These are phyloP conservation scores for Lachancea cidri DNA, from an alignment of 805 yeast genomes.

Conservation along the genomic window DNA sequence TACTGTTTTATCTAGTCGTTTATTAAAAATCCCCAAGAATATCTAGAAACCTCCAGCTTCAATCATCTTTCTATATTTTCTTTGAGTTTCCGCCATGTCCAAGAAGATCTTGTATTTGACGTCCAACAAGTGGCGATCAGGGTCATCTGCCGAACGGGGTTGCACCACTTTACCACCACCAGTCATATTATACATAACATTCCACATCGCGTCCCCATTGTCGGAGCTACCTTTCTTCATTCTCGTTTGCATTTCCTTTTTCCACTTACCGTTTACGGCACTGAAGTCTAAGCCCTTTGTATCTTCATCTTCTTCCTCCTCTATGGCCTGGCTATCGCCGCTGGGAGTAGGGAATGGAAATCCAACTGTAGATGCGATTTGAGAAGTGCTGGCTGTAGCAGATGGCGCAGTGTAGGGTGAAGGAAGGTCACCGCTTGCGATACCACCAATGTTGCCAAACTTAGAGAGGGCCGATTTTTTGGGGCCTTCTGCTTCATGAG, in stretches of 20 bases:
- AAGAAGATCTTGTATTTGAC: conserved; percentile 82
- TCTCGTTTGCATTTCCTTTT: conserved; percentile 41
- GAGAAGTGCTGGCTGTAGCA: conserved; percentile 57
- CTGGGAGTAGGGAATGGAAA: conserved; percentile 45
- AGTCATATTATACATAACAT: conserved; percentile 76
- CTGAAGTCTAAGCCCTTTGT: conserved; percentile 56
- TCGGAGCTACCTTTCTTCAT: conserved; percentile 10
- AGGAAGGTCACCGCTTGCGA: conserved; percentile 27
- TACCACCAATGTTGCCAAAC: conserved; percentile 5
- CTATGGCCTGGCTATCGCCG: conserved; percentile 13
- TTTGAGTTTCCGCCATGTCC: conserved; percentile 82
- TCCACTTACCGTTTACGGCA: conserved; percentile 45
- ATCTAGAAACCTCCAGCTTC: conserved; percentile 37
- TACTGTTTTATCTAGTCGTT: too few species aligned
- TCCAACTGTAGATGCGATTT: conserved; percentile 29
- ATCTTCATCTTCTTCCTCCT: conserved; percentile 39
- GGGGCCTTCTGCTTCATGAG: conserved; percentile 4
- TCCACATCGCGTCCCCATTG: conserved; percentile 71
- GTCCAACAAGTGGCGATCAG: conserved; percentile 65
- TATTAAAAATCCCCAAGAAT: too few species aligned
- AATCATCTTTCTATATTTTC: conserved; percentile 65
- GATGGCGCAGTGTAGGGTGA: conserved; percentile 79
- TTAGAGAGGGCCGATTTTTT: conserved; percentile 10
- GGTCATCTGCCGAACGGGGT: conserved; percentile 54
- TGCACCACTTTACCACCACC: conserved; percentile 76